A percentile compares a stretch with the other conserved stretches of the same genome.
phyloP scores from a whole-genome alignment of 2,329 filamentous ascomycete genomes.

The Alternaria arborescens region DNA sequence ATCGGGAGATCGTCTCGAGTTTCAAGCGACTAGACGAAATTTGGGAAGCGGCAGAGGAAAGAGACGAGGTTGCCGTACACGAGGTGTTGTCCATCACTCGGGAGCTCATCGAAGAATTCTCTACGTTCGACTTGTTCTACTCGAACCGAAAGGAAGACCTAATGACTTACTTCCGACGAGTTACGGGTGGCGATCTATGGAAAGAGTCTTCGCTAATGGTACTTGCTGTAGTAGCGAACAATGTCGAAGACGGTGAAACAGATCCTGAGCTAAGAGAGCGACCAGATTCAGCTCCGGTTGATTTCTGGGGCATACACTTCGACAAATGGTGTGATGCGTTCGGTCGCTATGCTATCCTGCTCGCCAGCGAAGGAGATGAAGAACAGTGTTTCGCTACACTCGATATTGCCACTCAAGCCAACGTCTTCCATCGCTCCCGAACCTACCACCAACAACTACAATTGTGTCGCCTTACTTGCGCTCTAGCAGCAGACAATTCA shows the following conservation, averaged over 20 bases:
- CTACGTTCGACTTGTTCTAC: constrained; percentile 67
- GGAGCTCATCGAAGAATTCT: constrained; percentile 67
- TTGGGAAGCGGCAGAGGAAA: constrained; percentile 55
- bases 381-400: constrained; percentile 82
- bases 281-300: constrained; percentile 53
- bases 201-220: constrained; percentile 47
- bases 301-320: constrained; percentile 82
- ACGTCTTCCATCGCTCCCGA: constrained; percentile 78
- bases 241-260: constrained; percentile 43
- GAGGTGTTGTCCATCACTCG: constrained; percentile 68
- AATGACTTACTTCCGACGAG: constrained; percentile 46
- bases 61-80: constrained; percentile 59
- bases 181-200: constrained; percentile 44
- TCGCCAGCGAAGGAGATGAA: constrained; percentile 72
- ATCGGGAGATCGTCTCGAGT: constrained; percentile 51
- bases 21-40: constrained; percentile 58
- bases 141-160: constrained; percentile 56
- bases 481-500: constrained; percentile 78
- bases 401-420: constrained; percentile 79
- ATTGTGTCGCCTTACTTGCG: constrained; percentile 83
- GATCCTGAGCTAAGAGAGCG: constrained; percentile 40
- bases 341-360: constrained; percentile 81
- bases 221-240: constrained; percentile 46
- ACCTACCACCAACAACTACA: constrained; percentile 76
- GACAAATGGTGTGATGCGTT: constrained; percentile 89